These are phyloP conservation scores for Solanum lycopersicoides DNA, from an alignment of 257 asterid genomes.

Conservation along the genomic window DNA sequence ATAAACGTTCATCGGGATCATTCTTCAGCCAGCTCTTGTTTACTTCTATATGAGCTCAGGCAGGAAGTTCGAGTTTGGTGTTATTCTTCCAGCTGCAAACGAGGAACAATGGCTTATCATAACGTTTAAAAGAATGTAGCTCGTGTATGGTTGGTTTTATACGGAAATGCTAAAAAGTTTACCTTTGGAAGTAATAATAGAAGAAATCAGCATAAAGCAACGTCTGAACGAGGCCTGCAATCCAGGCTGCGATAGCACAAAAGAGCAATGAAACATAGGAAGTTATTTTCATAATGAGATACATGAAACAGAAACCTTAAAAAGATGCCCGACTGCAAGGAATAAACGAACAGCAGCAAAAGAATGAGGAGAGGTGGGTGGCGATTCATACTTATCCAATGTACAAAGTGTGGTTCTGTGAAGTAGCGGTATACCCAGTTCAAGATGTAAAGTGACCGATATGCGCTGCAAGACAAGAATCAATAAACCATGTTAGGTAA, in stretches of 20 bases:
- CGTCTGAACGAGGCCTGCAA: slow-evolving; percentile 71
- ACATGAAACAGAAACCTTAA: not conserved
- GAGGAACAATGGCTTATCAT: not conserved
- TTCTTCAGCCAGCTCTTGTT: not conserved
- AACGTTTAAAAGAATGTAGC: not conserved
- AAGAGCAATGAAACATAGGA: not conserved
- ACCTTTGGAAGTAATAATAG: slow-evolving; percentile 88
- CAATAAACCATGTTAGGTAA: not conserved
- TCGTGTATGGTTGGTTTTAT: not conserved
- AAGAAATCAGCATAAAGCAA: slow-evolving; percentile 81
- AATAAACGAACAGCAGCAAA: not conserved
- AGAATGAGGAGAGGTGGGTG: slow-evolving; percentile 4
- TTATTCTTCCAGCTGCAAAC: slow-evolving; percentile 68
- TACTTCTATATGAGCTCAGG: slow-evolving; percentile 20
- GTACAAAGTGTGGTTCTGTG: slow-evolving; percentile 73
- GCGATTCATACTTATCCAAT: slow-evolving; percentile 63
- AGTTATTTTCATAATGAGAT: not conserved
- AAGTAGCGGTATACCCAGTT: slow-evolving; percentile 94
- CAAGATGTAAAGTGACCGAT: slow-evolving; percentile 64
- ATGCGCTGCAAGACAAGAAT: slow-evolving; percentile 48
- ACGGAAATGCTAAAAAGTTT: not conserved
- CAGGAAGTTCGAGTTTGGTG: slow-evolving; percentile 62
- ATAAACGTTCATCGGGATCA: not conserved
- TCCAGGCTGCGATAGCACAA: slow-evolving; percentile 51
- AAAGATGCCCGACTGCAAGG: not conserved